Percentiles rank a stretch among this genome's conserved stretches.
phyloP scores from a whole-genome alignment of 2,329 filamentous ascomycete species.

The Thermothelomyces thermophilus region DNA sequence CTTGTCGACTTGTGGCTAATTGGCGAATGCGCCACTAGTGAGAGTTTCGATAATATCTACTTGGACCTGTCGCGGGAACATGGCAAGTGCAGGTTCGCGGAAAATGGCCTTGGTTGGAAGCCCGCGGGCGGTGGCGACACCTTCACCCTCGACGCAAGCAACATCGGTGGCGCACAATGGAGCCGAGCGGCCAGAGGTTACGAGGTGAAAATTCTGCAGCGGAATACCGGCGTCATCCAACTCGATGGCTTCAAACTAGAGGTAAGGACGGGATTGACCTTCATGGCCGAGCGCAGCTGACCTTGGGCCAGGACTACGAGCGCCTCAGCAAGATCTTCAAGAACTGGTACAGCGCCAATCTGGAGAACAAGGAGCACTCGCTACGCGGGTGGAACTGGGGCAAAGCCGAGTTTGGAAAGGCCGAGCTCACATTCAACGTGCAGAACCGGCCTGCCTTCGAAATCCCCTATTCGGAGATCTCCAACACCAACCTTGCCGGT shows the following conservation, averaged over 20 bases:
- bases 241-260: conserved; percentile 93
- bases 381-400: conserved; percentile 99
- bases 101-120: conserved; percentile 94
- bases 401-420: conserved; percentile 93
- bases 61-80: conserved; percentile 89
- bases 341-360: conserved; percentile 91
- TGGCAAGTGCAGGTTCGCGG: conserved; percentile 90
- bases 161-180: conserved; percentile 87
- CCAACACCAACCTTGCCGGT: conserved; percentile 93
- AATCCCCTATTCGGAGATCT: conserved; percentile 93
- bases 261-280: conserved; percentile 35
- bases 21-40: conserved; percentile 40
- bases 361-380: conserved; percentile 91
- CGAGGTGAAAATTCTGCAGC: conserved; percentile 85
- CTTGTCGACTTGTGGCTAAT: background rate
- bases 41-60: conserved; percentile 97
- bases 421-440: conserved; percentile 92
- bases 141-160: conserved; percentile 83
- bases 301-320: conserved; percentile 64
- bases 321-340: conserved; percentile 90
- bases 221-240: conserved; percentile 80
- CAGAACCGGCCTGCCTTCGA: conserved; percentile 96
- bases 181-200: conserved; percentile 87
- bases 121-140: conserved; percentile 79
- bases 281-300: conserved; percentile 11